Conservation (phyloP, 345 rosid species). For the Sapria himalayana region DNA sequence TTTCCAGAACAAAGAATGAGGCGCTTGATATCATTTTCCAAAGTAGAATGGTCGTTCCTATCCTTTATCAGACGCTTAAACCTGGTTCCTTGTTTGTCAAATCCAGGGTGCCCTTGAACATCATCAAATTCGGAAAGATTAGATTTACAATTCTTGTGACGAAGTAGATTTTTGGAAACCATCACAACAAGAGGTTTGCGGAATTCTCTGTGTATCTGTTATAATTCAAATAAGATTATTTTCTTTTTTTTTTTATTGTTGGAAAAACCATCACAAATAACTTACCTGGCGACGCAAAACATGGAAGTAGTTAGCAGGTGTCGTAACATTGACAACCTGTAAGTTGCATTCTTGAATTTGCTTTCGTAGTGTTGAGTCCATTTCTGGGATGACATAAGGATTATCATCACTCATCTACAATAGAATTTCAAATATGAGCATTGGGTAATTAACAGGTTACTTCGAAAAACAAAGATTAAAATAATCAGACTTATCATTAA, state of each 20-base stretch:
- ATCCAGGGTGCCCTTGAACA: conserved; percentile 87
- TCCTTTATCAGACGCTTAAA: conserved; percentile 85
- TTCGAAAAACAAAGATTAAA: not conserved
- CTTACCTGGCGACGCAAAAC: conserved; percentile 63
- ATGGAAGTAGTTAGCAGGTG: conserved; percentile 79
- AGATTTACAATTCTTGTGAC: conserved; percentile 82
- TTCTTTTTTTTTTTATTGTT: too few species aligned
- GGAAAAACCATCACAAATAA: too few species aligned
- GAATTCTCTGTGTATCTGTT: conserved; percentile 67
- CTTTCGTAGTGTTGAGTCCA: conserved; percentile 54
- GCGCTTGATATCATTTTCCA: conserved; percentile 72
- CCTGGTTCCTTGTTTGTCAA: conserved; percentile 90
- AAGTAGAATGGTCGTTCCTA: conserved; percentile 56
- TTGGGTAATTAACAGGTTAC: not conserved
- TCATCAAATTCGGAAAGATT: conserved; percentile 88
- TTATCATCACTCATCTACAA: conserved; percentile 74
- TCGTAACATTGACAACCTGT: conserved; percentile 78
- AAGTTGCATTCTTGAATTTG: conserved; percentile 80
- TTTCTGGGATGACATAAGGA: conserved; percentile 59
- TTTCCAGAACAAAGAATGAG: conserved; percentile 87
- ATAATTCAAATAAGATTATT: too few species aligned
- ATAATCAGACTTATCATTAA: too few species aligned
- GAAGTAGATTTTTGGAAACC: conserved; percentile 84
- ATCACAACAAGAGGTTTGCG: conserved; percentile 78
- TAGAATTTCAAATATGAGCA: conserved; percentile 1